Evolutionary conservation across 768 basidiomycete genomes (phyloP), one percentile per base, ranked within the genome.

Genomic region (Leccinum truebloodii): DNA sequence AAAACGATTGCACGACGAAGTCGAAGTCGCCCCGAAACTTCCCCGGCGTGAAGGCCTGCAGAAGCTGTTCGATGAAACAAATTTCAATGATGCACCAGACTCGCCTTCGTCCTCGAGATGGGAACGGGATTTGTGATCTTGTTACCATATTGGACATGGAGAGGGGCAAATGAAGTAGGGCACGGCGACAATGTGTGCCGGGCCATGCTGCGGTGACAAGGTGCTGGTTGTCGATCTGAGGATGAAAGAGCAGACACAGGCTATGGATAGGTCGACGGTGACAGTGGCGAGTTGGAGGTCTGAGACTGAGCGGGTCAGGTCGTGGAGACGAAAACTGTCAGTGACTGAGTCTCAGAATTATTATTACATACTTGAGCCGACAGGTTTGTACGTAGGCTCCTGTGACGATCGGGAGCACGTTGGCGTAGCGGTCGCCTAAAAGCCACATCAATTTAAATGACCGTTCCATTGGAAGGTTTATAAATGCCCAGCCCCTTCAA

Each of bases 401-500:
- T 69, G 60, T 66, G 69, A 71, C 69, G 67, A 69, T 69, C 69
- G 67, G 56, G 58, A 56, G 22, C 66, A 65, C 49, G 63, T 59
- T 61, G 59, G 41, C 9, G 44, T 46, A 58, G 59, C 57, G 59
- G 64, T 71, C 67, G 64, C 64, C 39, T 67, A 66, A 69, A 64
- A 26, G 51, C 69, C 60, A 58, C 56, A 48, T 20, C 58, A 57
- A 53, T 59, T 55, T 35, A 30, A 59, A 41, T 49, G 61, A 59
- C 61, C 55, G 60, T 63, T 51, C 53, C 46, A 46, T 55, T 62
- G 46, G 20, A 26, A 51, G 26, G 50, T 28, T 30, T 35, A 35
- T 35, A 14, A 51, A 24, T 30, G 68, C 50, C 57, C 13, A 52
- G 54, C 24, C 53, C 22, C 46, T 30, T 30, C 18, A 52, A 56